Evolutionary conservation across 2,329 filamentous ascomycete genomes (phyloP).

Genomic region (Claviceps africana): DNA sequence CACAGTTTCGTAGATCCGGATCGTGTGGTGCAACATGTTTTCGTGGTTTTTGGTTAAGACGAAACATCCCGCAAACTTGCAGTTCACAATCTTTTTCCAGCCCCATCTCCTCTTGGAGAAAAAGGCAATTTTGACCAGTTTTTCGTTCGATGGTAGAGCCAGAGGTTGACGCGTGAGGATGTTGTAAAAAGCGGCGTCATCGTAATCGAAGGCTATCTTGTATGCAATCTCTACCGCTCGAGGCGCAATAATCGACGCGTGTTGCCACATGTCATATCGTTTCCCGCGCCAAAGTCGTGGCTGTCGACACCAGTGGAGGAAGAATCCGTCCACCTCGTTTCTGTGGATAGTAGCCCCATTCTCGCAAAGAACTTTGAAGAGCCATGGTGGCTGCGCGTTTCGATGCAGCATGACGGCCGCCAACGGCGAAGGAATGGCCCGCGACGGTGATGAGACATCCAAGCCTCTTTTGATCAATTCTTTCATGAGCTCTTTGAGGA

Average conservation of each 20-base stretch:
- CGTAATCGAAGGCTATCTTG: neutral
- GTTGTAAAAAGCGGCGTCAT: neutral
- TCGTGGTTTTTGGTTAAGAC: neutral
- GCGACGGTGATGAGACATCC: neutral
- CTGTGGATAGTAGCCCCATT: neutral
- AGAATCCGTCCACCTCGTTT: neutral
- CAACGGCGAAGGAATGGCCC: neutral
- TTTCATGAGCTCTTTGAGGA: neutral
- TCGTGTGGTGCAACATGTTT: neutral
- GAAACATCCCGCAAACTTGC: neutral
- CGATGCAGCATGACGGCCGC: neutral
- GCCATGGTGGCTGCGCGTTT: slow-evolving; percentile 1
- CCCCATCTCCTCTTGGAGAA: neutral
- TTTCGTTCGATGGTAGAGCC: neutral
- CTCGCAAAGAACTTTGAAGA: neutral
- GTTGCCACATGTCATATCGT: neutral
- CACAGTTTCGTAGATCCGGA: neutral
- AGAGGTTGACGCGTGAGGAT: neutral
- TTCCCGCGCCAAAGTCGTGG: neutral
- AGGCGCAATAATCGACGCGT: neutral
- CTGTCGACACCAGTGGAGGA: neutral
- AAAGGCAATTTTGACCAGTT: neutral
- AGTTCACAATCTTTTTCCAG: neutral
- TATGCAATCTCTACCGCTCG: neutral
- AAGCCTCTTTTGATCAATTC: neutral